phyloP scores from a whole-genome alignment of 2,329 filamentous ascomycete genomes.

The Leptographium flavum region DNA sequence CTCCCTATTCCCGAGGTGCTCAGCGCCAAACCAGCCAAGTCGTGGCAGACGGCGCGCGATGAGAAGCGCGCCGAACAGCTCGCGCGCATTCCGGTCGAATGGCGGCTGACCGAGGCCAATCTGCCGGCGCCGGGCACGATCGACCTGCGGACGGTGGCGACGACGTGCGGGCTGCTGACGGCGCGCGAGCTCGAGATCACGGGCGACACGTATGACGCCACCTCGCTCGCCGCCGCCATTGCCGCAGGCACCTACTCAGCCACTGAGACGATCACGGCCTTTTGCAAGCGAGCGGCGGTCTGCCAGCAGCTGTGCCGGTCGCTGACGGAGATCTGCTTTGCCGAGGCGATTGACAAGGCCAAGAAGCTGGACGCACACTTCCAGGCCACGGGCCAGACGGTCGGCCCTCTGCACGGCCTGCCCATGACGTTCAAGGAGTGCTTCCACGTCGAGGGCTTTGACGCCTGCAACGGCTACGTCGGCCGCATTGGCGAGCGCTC shows the following conservation, averaged over 20 bases:
- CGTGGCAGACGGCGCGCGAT: constrained; percentile 5
- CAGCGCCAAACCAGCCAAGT: not conserved
- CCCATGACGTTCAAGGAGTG: constrained; percentile 18
- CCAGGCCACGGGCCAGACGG: constrained; percentile 15
- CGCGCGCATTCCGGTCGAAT: constrained; percentile 7
- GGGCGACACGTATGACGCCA: constrained; percentile 5
- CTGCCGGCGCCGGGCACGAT: constrained; percentile 3
- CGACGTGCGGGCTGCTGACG: constrained; percentile 6
- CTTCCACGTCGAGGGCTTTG: constrained; percentile 8
- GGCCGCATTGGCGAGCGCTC: not conserved
- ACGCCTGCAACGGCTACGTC: constrained; percentile 7
- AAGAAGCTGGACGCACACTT: constrained; percentile 19
- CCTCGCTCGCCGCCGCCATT: constrained; percentile 4
- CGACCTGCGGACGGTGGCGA: constrained; percentile 5
- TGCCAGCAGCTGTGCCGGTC: constrained; percentile 12
- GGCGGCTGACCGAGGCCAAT: constrained; percentile 5
- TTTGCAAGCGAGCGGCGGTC: constrained; percentile 9
- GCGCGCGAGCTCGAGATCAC: constrained; percentile 9
- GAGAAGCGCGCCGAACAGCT: constrained; percentile 9
- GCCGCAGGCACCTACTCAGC: constrained; percentile 5
- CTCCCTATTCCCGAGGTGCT: not conserved
- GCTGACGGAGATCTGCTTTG: constrained; percentile 27
- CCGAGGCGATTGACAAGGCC: constrained; percentile 18
- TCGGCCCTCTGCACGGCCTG: constrained; percentile 26
- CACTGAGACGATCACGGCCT: constrained; percentile 6